Conservation (phyloP, 495 filamentous ascomycete species). For the Immersiella caudata region DNA sequence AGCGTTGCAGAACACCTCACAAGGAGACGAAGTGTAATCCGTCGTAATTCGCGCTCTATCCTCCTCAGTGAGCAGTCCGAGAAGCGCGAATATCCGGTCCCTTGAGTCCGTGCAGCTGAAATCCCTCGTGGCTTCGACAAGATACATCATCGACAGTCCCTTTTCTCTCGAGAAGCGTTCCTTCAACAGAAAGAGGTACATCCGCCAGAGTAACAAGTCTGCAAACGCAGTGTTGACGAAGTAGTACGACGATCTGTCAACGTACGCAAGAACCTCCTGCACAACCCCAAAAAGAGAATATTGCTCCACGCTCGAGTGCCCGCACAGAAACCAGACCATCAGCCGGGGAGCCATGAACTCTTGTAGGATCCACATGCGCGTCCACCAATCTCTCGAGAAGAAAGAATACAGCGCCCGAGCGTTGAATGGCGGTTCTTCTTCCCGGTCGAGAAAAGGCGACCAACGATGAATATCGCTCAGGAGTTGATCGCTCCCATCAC, state of each 20-base stretch:
- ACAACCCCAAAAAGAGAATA: background rate
- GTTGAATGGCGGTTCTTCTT: background rate
- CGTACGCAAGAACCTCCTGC: background rate
- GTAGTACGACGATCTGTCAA: background rate
- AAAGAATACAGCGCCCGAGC: background rate
- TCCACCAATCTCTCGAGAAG: background rate
- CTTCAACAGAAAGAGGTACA: background rate
- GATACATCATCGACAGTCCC: conserved; percentile 1
- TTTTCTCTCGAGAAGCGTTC: background rate
- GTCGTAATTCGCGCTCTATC: too few relatives aligned
- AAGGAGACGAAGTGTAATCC: too few relatives aligned
- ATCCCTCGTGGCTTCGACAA: background rate
- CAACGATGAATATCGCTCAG: too few relatives aligned
- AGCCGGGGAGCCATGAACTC: background rate
- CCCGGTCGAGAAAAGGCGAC: too few relatives aligned
- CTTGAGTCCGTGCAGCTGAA: too few relatives aligned
- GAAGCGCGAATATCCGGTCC: too few relatives aligned
- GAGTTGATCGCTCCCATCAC: background rate
- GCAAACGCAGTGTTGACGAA: background rate
- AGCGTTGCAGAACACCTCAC: too few relatives aligned
- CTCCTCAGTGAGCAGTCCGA: too few relatives aligned
- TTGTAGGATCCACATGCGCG: conserved; percentile 14
- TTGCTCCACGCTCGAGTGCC: background rate
- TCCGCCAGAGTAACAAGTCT: background rate
- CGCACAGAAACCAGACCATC: conserved; percentile 7